Evolutionary conservation across 2,329 filamentous ascomycete species (phyloP).

Genomic region (Chalaropsis thielavioides): DNA sequence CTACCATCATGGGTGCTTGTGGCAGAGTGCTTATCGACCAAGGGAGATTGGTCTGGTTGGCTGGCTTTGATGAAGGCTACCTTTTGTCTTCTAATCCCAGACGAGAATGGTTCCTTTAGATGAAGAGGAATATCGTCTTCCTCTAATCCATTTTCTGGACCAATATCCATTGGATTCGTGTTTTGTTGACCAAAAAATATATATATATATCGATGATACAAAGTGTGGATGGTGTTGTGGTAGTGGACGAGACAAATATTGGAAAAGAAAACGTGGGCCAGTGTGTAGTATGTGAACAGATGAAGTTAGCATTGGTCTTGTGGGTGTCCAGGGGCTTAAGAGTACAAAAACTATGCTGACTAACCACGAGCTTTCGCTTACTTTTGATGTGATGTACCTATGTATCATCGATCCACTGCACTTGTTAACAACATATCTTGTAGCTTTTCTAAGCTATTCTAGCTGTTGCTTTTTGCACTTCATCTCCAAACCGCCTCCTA

Average conservation of each 20-base stretch:
- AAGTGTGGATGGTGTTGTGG: neutral
- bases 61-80: constrained; percentile 45
- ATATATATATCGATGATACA: too few species aligned
- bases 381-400: too few species aligned
- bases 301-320: too few species aligned
- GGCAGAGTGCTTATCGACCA: neutral
- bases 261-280: neutral
- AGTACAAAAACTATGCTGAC: neutral
- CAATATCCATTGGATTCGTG: neutral
- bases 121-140: constrained; percentile 39
- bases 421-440: too few species aligned
- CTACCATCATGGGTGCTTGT: neutral
- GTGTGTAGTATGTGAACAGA: neutral
- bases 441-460: too few species aligned
- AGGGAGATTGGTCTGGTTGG: constrained; percentile 23
- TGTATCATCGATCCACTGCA: too few species aligned
- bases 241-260: neutral
- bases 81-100: constrained; percentile 38
- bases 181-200: neutral
- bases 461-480: too few species aligned
- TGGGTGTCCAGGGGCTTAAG: neutral
- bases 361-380: neutral
- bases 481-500: neutral
- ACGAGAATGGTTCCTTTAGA: constrained; percentile 39
- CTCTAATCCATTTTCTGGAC: constrained; percentile 22